phyloP scores from a whole-genome alignment of 805 yeast species.

The Candida berthetii region DNA sequence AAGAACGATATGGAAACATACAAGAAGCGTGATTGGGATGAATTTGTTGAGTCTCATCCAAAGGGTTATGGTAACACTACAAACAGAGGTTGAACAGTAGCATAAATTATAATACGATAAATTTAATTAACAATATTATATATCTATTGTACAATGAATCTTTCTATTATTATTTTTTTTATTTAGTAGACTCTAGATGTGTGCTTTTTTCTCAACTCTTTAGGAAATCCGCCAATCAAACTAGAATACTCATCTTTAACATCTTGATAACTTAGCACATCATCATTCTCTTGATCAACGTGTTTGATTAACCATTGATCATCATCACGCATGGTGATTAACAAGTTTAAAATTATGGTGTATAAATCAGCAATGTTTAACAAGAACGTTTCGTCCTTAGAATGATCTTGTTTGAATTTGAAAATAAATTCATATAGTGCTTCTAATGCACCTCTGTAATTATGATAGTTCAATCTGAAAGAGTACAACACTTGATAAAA shows the following conservation, averaged over 20 bases:
- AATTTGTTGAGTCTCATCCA: slow-evolving; percentile 78
- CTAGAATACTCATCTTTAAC: slow-evolving; percentile 9
- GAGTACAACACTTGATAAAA: slow-evolving; percentile 45
- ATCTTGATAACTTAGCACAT: slow-evolving; percentile 13
- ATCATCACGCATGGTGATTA: slow-evolving; percentile 27
- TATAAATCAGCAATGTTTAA: slow-evolving; percentile 27
- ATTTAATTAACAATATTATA: too few species aligned
- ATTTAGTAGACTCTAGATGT: not conserved
- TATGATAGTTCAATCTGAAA: slow-evolving; percentile 43
- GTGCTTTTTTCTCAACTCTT: not conserved
- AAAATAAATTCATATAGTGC: slow-evolving; percentile 34
- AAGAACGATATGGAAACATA: slow-evolving; percentile 61
- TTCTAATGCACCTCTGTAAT: slow-evolving; percentile 42
- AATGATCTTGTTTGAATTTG: slow-evolving; percentile 8
- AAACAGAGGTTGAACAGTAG: slow-evolving; percentile 48
- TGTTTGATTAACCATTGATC: slow-evolving; percentile 35
- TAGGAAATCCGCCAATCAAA: not conserved
- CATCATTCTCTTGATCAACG: slow-evolving; percentile 12
- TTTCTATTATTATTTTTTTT: too few species aligned
- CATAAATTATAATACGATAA: too few species aligned
- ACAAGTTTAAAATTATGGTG: slow-evolving; percentile 30
- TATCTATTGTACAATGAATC: not conserved
- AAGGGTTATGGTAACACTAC: slow-evolving; percentile 89
- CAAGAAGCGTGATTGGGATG: slow-evolving; percentile 87
- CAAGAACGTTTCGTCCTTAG: slow-evolving; percentile 3